Base-by-base conservation (phyloP, 1,284 basidiomycete genomes). In the Ustilago tritici region DNA sequence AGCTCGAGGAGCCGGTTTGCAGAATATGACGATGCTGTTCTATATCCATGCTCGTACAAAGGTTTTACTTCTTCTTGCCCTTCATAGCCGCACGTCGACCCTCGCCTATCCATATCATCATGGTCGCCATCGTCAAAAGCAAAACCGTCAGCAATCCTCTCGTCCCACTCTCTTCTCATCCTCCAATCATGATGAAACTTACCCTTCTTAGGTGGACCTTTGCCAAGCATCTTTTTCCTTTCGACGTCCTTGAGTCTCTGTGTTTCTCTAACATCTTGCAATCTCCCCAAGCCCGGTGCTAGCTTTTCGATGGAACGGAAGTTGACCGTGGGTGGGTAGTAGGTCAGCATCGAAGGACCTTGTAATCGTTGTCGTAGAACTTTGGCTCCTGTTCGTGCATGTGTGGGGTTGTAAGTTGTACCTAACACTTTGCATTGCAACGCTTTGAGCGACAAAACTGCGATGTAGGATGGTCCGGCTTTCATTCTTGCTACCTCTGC, bases 171-270 rank as follows among this genome's bases (percentile, higher is more conserved):
- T 46, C 11, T 19, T 46, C 43, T 46, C n/a, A 9, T 52, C 34
- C 8, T 15, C n/a, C 31, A 38, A 38, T 19, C 43, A 19, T 11
- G n/a, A 46, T 19, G 43, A 55, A 23, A 80, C 84, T 73, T 67
- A 85, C 84, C 84, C 77, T 85, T 85, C 83, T 84, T 85, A 7
- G 84, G 84, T 15, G 84, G 84, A 47, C 83, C 83, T 57, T 85
- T 85, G 17, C 84, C 84, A 14, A 84, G 59, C 69, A 72, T 76
- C 71, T 82, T 82, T 59, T 81, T 82, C 49, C 81, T 62, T 56
- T 76, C 83, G 3, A 85, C 82, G 55, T 84, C 83, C 58, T 73
- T 68, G 52, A 75, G 35, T 10, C 84, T 57, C 60, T 84, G 81
- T 15, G 69, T 59, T 65, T 85, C 84, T 9, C 70, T 49, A 0